Conservation (phyloP, 1,139 yeast genomes). For the Taphrina betulina region DNA sequence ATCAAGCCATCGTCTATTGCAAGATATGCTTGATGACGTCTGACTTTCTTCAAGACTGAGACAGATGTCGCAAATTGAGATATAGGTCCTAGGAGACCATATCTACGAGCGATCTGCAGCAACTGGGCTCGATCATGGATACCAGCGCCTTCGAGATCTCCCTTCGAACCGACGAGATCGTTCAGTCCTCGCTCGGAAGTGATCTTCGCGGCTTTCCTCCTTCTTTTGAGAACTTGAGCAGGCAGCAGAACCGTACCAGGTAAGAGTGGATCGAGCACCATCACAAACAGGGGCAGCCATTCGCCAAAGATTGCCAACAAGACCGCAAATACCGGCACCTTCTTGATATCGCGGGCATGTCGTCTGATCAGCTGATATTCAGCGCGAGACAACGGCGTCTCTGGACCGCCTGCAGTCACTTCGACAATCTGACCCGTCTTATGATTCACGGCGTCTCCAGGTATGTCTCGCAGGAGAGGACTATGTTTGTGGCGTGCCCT, state of each 20-base stretch:
- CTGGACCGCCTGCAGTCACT: not conserved
- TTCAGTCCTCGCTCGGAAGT: not conserved
- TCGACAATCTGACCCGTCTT: conserved; percentile 1
- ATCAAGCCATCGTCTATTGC: conserved; percentile 3
- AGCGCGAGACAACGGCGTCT: conserved; percentile 8
- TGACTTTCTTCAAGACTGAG: not conserved
- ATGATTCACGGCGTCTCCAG: conserved; percentile 11
- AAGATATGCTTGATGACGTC: conserved; percentile 14
- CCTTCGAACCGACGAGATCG: not conserved
- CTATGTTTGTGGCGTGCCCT: conserved; percentile 1
- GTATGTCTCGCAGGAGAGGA: not conserved
- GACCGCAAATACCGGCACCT: conserved; percentile 21
- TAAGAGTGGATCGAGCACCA: conserved; percentile 19
- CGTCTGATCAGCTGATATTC: conserved; percentile 22
- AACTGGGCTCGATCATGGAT: conserved; percentile 13
- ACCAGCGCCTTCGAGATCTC: conserved; percentile 15
- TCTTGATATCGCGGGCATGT: conserved; percentile 20
- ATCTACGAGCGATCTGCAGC: not conserved
- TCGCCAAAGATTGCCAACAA: conserved; percentile 24
- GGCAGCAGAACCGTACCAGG: conserved; percentile 28
- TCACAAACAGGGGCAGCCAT: conserved; percentile 29
- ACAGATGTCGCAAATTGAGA: not conserved
- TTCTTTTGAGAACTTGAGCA: conserved; percentile 2
- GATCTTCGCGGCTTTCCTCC: not conserved
- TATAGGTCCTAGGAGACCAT: conserved; percentile 23